Percentiles rank a stretch among this genome's conserved stretches.
phyloP scores from a whole-genome alignment of 1,139 yeast species.

The Blastobotrys persicus region DNA sequence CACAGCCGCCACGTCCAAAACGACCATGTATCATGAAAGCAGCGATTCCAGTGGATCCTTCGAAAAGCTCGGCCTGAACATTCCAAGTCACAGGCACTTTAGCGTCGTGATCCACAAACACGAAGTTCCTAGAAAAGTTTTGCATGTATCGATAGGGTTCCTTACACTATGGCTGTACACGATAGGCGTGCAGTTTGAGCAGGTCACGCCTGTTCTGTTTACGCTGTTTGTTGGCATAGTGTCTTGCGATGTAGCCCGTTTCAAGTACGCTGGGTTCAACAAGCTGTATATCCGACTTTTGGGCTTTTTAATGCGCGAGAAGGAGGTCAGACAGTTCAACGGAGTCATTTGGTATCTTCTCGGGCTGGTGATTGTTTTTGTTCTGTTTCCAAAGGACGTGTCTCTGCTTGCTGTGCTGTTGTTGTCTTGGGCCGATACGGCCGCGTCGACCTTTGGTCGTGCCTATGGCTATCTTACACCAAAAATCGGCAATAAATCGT shows the following conservation, averaged over 20 bases:
- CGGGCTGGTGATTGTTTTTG: conserved; percentile 72
- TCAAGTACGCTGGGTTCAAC: conserved; percentile 61
- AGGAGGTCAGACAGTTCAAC: conserved; percentile 64
- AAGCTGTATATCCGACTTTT: conserved; percentile 58
- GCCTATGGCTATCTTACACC: conserved; percentile 82
- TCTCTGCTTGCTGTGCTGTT: conserved; percentile 70
- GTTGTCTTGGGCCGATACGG: conserved; percentile 95
- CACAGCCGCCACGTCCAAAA: background rate
- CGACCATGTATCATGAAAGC: background rate
- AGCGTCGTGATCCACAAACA: conserved; percentile 64
- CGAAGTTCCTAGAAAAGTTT: conserved; percentile 81
- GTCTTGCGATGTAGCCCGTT: conserved; percentile 66
- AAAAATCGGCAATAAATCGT: conserved; percentile 67
- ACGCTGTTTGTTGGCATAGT: conserved; percentile 56
- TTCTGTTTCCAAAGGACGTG: conserved; percentile 75
- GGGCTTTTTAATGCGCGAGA: conserved; percentile 82
- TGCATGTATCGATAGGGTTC: conserved; percentile 87
- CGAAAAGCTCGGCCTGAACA: conserved; percentile 5
- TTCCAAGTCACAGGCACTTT: conserved; percentile 42
- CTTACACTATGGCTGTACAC: conserved; percentile 72
- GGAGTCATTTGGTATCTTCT: conserved; percentile 84
- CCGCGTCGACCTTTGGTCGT: conserved; percentile 92
- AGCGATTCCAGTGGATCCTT: background rate
- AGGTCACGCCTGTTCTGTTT: conserved; percentile 53
- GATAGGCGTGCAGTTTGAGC: conserved; percentile 52